Base-by-base conservation (phyloP, 108 stramenopile species). In the Fragilariopsis cylindrus region DNA sequence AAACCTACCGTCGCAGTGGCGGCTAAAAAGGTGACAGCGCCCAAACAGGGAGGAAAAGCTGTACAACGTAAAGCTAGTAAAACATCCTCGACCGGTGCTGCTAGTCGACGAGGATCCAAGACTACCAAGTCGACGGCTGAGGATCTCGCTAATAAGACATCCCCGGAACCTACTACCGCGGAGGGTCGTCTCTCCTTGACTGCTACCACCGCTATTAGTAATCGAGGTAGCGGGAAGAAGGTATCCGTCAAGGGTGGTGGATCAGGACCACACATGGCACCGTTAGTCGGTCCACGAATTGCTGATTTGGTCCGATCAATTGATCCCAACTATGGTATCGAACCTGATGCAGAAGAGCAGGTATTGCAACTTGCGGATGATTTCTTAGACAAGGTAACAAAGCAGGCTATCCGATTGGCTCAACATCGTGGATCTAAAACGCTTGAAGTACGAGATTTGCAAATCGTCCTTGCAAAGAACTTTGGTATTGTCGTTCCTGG, bases 401-500 rank as follows among this genome's bases (percentile, higher is more conserved):
- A 74, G 7, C 84, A 88, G 78, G 70, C 81, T 7, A 82, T 88
- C 3, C 77, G 83, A 40, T 58, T 94, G 65, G 83, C 93, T 7
- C 83, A 82, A 70, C 93, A 94, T 78, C 86, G 93, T 11, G 90
- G 89, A 48, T 87, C 85, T 49, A 81, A 79, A 16, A 75, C 67
- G 7, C 64, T 94, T 52, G 93, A 94, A 70, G 93, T 90, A 1
- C 87, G 88, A 47, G 93, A 94, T 69, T 60, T 94, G 55, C 87
- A 90, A 79, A 48, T 92, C 48, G 88, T 89, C 2, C 74, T 94
- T 65, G 85, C 87, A 57, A 94, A 94, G 77, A 86, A 89, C 45
- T 94, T 87, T 72, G 85, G 85, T 4, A 92, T 94, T 62, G 77
- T 80, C 13, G 83, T 94, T 49, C 93, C 93, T 11, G 93, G 93